Base-by-base conservation (phyloP, 208 protist genomes). In the Trypanosoma boissoni region DNA sequence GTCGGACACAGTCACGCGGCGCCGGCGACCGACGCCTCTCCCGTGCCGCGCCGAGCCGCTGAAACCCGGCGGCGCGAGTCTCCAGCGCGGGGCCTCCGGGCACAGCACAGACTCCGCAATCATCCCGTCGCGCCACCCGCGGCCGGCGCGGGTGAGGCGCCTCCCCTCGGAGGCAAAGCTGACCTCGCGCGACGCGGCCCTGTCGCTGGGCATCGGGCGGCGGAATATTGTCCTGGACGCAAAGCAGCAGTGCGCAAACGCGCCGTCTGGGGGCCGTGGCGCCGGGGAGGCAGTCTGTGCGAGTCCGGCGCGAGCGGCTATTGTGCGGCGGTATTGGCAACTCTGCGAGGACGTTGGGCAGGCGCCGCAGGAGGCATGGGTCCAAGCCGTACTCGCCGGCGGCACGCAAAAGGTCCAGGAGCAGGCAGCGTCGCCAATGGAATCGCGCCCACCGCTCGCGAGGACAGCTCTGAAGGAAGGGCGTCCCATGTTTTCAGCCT, bases 1-100 rank as follows among this genome's bases (percentile, higher is more conserved):
- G 16, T 92, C 85, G 20, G 85, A 83, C 36, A 78, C 80, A n/a
- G 82, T 89, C 58, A 91, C 91, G 41, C 67, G 76, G 20, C 77
- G 88, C 20, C 76, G 82, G 0, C 84, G 80, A 9, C 84, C 71
- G 37, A 89, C 83, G 4, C 72, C 80, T 20, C 67, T 27, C 10
- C 41, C 49, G 7, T 56, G 64, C 18, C 21, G 31, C 18, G 23
- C 41, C 18, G 63, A 54, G 14, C 64, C 64, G 6, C n/a, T n/a
- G n/a, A n/a, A n/a, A n/a, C n/a, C n/a, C 26, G 0, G 50, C 29
- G 9, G 37, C 46, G 31, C 60, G 39, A 60, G 49, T 12, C 48
- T 61, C 1, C 59, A 65, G n/a, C 68, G 41, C 8, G 62, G 70
- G 26, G 68, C 63, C 8, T 42, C 78, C 44, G 72, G 67, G 12